Evolutionary conservation across 345 rosid genomes (phyloP).

Genomic region (Eucalyptus sp.): DNA sequence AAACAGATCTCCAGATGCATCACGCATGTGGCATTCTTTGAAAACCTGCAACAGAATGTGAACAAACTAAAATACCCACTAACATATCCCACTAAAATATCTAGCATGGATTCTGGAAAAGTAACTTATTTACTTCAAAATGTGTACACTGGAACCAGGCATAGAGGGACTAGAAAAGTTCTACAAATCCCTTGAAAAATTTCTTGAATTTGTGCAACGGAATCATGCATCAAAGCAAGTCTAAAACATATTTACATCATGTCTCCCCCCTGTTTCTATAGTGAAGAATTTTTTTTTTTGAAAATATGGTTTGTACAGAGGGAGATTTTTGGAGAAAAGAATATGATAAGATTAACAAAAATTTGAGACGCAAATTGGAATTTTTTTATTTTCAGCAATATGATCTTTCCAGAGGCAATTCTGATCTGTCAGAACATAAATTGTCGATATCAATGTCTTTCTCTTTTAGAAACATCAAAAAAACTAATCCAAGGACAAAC

Average conservation of each 20-base stretch:
- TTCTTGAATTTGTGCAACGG: neutral
- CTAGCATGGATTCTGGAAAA: neutral
- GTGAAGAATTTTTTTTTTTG: neutral
- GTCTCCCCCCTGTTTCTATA: neutral
- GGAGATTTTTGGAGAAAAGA: neutral
- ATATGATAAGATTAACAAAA: neutral
- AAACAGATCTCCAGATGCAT: conserved; percentile 47
- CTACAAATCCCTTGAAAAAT: neutral
- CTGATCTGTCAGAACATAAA: neutral
- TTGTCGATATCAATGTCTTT: neutral
- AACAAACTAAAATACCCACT: neutral
- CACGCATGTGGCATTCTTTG: conserved; percentile 54
- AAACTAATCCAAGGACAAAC: conserved; percentile 8
- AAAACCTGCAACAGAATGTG: conserved; percentile 39
- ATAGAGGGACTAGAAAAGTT: neutral
- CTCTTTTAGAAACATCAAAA: neutral
- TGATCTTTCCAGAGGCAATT: neutral
- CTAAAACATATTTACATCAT: neutral
- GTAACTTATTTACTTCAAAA: neutral
- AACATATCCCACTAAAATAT: neutral
- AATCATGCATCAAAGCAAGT: neutral
- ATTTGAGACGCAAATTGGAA: neutral
- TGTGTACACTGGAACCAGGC: neutral
- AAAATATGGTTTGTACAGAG: neutral
- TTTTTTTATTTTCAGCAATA: neutral